Percentiles rank a stretch among this genome's conserved stretches.
phyloP scores from a whole-genome alignment of 768 basidiomycete genomes.

The Macrolepiota dolichaula region DNA sequence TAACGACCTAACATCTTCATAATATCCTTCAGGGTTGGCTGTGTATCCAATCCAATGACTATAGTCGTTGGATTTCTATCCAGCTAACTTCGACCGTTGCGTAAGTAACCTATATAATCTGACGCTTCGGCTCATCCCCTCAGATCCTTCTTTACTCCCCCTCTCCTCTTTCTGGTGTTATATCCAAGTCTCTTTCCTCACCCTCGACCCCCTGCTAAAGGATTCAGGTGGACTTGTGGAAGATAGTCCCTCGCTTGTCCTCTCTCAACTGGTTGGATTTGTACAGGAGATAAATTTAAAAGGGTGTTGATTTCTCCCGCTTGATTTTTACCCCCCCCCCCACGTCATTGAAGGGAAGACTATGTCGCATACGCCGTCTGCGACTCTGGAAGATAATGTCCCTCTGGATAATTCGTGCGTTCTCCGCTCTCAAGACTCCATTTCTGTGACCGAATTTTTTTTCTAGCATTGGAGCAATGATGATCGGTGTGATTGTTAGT shows the following conservation, averaged over 20 bases:
- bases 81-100: too few relatives aligned
- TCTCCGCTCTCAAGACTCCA: too few relatives aligned
- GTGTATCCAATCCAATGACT: too few relatives aligned
- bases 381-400: constrained; percentile 24
- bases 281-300: not conserved
- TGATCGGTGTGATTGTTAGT: constrained; percentile 37
- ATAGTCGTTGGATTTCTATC: too few relatives aligned
- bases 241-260: not conserved
- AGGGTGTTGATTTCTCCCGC: not conserved
- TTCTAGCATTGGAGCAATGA: constrained; percentile 40
- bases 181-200: not conserved
- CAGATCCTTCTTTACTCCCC: not conserved
- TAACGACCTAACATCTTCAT: too few relatives aligned
- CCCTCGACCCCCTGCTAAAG: not conserved
- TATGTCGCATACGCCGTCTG: constrained; percentile 13
- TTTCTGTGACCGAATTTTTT: too few relatives aligned
- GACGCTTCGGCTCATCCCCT: not conserved
- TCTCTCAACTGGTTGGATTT: not conserved
- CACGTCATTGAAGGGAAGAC: too few relatives aligned
- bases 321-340: not conserved
- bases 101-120: constrained; percentile 4
- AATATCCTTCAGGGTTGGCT: too few relatives aligned
- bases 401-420: constrained; percentile 32
- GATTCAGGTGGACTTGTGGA: not conserved
- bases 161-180: not conserved